Base-by-base conservation (phyloP, 1,284 basidiomycete species). In the Cryptococcus jaspeensis region DNA sequence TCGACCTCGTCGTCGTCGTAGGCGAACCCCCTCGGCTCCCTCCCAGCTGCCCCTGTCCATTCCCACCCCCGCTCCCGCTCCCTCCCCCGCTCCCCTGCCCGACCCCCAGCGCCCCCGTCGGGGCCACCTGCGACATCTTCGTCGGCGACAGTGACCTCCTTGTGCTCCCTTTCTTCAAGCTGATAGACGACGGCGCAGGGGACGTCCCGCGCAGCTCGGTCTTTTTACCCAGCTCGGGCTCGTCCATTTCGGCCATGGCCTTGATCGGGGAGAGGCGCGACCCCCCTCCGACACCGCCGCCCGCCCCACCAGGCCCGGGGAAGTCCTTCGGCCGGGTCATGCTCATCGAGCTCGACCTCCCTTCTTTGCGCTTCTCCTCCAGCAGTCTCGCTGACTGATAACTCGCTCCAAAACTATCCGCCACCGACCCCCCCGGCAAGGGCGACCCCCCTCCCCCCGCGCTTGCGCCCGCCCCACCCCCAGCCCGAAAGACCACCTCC, bases 361-460 rank as follows among this genome's bases (percentile, higher is more conserved):
- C 59, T 5, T 70, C 69, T 38, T 65, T 60, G 50, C 55, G 55
- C 52, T 60, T 66, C 20, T 61, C 54, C 0, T 65, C 62, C 16
- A 72, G 47, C 11, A 72, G 46, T 44, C 71, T 60, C 18, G 66
- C 64, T 0, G 72, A 74, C 51, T 76, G 74, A 44, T 69, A 73
- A 50, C 72, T 74, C n/a, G 70, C 62, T 11, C 56, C 36, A 7
- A 61, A 49, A 28, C 58, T 58, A 3, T 47, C 56, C 28, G 56
- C 42, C 18, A 52, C 50, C 20, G 52, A 55, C 3, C 55, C 50
- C 13, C 50, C 50, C 22, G 50, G 56, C 9, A 32, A 32, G 20
- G 52, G 52, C 28, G 55, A 57, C 25, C 41, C 38, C 7, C 47
- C 43, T 18, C 45, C 25, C 2, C 28, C 37, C 28, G 28, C 28